Evolutionary conservation across 805 yeast species (phyloP), one percentile per base, ranked within the genome.

Genomic region (Lipomyces spencermartinsiae): DNA sequence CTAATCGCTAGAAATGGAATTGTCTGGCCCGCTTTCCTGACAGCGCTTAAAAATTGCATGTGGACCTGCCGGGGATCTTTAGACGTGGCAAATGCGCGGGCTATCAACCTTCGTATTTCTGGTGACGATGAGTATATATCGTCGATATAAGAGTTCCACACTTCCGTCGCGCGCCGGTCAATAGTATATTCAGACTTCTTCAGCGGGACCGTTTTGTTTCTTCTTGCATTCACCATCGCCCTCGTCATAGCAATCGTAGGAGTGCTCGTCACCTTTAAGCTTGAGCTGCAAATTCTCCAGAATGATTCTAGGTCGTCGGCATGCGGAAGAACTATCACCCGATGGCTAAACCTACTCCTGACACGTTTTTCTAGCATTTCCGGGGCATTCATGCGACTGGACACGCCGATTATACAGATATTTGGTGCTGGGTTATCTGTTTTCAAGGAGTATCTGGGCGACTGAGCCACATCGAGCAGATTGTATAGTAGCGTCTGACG

Each of bases 321-420:
- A 61, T 87, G 87, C 33, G 85, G 85, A 49, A 92, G 81, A 19
- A 67, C 67, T 31, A 93, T 83, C 1, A 90, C 78, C 61, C 97
- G 80, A 75, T 94, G 97, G 19, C 95, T 88, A 77, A 93, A 95
- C 71, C 99, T 81, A 65, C 96, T 89, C 72, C 92, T 85, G 0
- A 95, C 98, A 74, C 99, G 84, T 75, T 94, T 95, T 75, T 95
- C 99, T 58, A 95, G 80, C 73, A 87, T 82, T 73, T 94, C 98
- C 61, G 93, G 82, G 0, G 92, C 84, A 5, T 91, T 91, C 60
- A 92, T 81, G 63, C 89, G 87, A 0, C 93, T 84, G 0, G 96
- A 88, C 12, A 89, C 78, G 1, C 98, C 98, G 59, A 95, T 78
- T 5, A 94, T 91, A 62, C 95, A 85, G 4, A 93, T 87, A 0